Evolutionary conservation across 1,284 basidiomycete genomes (phyloP).

Genomic region (Wallemia hederae): DNA sequence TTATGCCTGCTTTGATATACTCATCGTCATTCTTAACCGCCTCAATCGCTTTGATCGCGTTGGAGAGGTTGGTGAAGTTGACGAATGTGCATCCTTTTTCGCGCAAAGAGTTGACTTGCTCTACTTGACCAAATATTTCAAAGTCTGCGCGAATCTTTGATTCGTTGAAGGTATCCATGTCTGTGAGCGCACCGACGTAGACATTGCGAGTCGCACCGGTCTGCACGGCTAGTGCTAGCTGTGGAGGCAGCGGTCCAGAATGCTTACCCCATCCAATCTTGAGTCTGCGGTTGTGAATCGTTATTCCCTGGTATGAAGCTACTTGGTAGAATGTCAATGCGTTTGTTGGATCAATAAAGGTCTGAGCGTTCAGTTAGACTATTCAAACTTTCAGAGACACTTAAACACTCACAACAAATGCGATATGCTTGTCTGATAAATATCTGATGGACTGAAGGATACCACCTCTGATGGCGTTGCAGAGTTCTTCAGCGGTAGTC

Average conservation of each 20-base stretch:
- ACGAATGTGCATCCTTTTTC: conserved; percentile 92
- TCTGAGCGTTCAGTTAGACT: conserved; percentile 15
- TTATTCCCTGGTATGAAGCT: conserved; percentile 56
- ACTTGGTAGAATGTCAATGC: conserved; percentile 76
- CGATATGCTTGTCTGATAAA: conserved; percentile 80
- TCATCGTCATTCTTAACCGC: conserved; percentile 59
- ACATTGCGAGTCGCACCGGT: conserved; percentile 75
- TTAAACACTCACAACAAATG: conserved; percentile 11
- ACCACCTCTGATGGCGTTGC: conserved; percentile 73
- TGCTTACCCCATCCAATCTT: conserved; percentile 92
- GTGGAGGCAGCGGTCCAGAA: conserved; percentile 49
- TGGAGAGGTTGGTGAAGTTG: conserved; percentile 71
- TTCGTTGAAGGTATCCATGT: conserved; percentile 60
- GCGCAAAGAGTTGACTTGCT: conserved; percentile 75
- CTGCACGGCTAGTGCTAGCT: conserved; percentile 56
- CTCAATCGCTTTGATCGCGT: conserved; percentile 85
- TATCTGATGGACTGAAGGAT: conserved; percentile 67
- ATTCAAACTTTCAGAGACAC: neutral
- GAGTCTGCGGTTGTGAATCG: conserved; percentile 60
- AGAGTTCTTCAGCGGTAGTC: conserved; percentile 66
- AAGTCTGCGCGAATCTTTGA: conserved; percentile 66
- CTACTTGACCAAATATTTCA: conserved; percentile 72
- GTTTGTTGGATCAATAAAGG: conserved; percentile 61
- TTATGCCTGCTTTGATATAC: conserved; percentile 32
- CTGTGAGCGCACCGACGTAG: conserved; percentile 72